phyloP scores from a whole-genome alignment of 1,284 basidiomycete genomes.

The Apiotrichum montevideense region DNA sequence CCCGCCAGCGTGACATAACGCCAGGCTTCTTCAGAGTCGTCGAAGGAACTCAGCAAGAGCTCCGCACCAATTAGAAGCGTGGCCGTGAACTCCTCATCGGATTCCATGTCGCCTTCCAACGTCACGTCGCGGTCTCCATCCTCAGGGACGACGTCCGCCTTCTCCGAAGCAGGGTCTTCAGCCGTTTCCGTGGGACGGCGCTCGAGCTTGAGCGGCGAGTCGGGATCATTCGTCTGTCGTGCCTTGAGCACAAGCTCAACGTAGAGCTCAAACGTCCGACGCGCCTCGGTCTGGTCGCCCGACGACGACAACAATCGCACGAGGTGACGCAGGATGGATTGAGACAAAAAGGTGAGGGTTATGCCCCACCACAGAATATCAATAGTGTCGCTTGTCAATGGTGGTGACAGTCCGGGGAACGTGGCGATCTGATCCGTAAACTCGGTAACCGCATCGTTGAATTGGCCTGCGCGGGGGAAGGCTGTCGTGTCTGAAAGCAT shows the following conservation, averaged over 20 bases:
- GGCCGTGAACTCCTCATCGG: slow-evolving; percentile 68
- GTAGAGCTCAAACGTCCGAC: slow-evolving; percentile 71
- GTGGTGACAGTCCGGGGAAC: slow-evolving; percentile 60
- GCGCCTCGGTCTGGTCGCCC: slow-evolving; percentile 62
- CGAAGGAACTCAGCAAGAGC: slow-evolving; percentile 57
- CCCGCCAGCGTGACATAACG: slow-evolving; percentile 40
- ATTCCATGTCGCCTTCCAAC: slow-evolving; percentile 27
- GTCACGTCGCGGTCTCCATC: slow-evolving; percentile 29
- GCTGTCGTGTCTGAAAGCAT: slow-evolving; percentile 61
- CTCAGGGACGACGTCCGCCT: neutral
- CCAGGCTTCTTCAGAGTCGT: slow-evolving; percentile 44
- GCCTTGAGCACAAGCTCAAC: slow-evolving; percentile 76
- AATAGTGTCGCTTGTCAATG: slow-evolving; percentile 19
- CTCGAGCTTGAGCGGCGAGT: slow-evolving; percentile 44
- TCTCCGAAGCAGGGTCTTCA: slow-evolving; percentile 17
- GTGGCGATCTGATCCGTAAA: slow-evolving; percentile 76
- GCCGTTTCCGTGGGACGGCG: slow-evolving; percentile 21
- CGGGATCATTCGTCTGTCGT: slow-evolving; percentile 54
- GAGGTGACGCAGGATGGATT: slow-evolving; percentile 74
- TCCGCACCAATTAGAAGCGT: slow-evolving; percentile 65
- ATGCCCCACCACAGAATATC: slow-evolving; percentile 87
- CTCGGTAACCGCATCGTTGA: slow-evolving; percentile 72
- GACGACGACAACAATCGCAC: slow-evolving; percentile 60
- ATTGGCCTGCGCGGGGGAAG: slow-evolving; percentile 78
- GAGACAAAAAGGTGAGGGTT: slow-evolving; percentile 83